Evolutionary conservation across 2,329 filamentous ascomycete species (phyloP), one percentile per base, ranked within the genome.

Genomic region (Colletotrichum phormii): DNA sequence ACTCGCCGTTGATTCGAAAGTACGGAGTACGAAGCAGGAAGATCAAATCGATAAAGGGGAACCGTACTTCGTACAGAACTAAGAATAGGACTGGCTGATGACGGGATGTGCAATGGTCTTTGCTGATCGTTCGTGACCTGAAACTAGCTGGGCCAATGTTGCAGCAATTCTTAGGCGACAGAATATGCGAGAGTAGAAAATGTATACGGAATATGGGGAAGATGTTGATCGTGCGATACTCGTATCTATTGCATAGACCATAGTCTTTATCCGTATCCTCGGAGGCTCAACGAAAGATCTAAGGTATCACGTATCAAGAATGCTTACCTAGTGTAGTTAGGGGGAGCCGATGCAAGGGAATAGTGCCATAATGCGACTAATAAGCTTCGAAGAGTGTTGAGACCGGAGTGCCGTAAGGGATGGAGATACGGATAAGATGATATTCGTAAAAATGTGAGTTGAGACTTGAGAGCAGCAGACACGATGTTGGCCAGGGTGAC

Each of bases 131-230:
- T 67, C 15, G 57, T 26, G 35, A 68, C 37, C 53, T 72, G 64
- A 72, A 67, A 72, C 64, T 26, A 54, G 66, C 24, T 63, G 69
- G 69, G 66, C 42, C 37, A 42, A 68, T 26, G 29, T 64, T 33
- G 35, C 58, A 68, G 51, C 53, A 63, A 54, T 72, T 24, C 22
- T 29, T 31, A 33, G 58, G 53, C 15, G 26, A 31, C 57, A 22
- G 37, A 59, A 53, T 24, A 51, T 53, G 60, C 60, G 9, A 53
- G 37, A 64, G 33, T 46, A 22, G 13, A 15, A 29, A 18, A 29
- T 22, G 7, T 26, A 65, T 35, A 54, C 53, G 46, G 58, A 33
- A 60, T 51, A 60, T 65, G 46, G 58, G 46, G 13, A 33, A n/a
- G 18, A 46, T 13, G 29, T 24, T 51, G n/a, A 35, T n/a, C 29